These are phyloP conservation scores for Albizia julibrissin DNA, from an alignment of 306 rosid species.

Conservation along the genomic window DNA sequence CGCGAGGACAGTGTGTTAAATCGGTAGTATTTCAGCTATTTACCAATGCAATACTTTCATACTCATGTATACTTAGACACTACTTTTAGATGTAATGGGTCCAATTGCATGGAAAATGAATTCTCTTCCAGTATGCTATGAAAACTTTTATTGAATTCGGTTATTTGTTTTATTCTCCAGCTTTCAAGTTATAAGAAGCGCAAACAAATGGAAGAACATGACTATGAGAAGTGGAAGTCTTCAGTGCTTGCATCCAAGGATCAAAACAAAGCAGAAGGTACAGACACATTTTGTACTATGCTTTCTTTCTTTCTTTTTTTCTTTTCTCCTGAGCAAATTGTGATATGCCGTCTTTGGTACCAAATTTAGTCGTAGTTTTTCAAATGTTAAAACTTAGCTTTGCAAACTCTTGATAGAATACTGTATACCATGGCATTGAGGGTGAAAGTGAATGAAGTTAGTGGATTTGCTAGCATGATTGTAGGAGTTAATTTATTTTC, in stretches of 20 bases:
- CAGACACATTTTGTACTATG: slow-evolving; percentile 7
- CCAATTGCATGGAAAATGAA: not conserved
- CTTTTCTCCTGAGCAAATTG: too few species aligned
- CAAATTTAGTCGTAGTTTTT: not conserved
- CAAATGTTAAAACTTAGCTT: not conserved
- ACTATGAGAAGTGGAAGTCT: slow-evolving; percentile 72
- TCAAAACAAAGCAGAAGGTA: slow-evolving; percentile 62
- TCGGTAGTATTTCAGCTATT: not conserved
- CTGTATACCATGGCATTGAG: not conserved
- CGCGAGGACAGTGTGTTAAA: slow-evolving; percentile 5
- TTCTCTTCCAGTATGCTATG: not conserved
- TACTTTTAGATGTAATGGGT: not conserved
- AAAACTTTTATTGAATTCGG: slow-evolving; percentile 4
- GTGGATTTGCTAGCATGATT: too few species aligned
- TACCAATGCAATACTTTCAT: not conserved
- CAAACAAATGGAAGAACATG: slow-evolving; percentile 53
- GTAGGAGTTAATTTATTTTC: too few species aligned
- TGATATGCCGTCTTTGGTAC: not conserved
- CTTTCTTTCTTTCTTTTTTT: too few species aligned
- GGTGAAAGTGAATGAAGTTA: too few species aligned
- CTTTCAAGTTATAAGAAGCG: slow-evolving; percentile 62
- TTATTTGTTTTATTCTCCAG: slow-evolving; percentile 47
- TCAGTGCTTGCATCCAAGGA: slow-evolving; percentile 66
- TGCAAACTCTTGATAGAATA: not conserved
- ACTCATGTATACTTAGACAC: not conserved